Base-by-base conservation (phyloP, 805 yeast species). In the Diddensiella caesifluorescens region DNA sequence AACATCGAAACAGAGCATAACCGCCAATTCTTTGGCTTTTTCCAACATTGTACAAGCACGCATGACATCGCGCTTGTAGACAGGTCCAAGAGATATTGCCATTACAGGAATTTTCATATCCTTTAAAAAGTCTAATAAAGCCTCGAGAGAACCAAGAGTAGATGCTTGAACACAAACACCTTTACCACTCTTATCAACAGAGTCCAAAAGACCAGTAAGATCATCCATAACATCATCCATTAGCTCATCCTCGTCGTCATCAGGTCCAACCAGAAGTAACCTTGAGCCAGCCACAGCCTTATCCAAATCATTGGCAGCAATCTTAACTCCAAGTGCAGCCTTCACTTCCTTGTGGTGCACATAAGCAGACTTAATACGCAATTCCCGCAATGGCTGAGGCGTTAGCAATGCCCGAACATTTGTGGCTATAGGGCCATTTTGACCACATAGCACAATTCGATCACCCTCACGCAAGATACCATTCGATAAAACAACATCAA, bases 191-290 rank as follows among this genome's bases (percentile, higher is more conserved):
- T 84, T 79, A 66, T 94, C 98, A 49, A 92, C 96, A 48, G 95
- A 83, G 63, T 89, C 97, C 55, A 92, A 74, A 54, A 92, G 71
- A 33, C 95, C 95, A 32, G 97, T 87, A 62, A 92, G 73, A 64
- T 92, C 99, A 58, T 90, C 97, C 98, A 92, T 94, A 44, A 92
- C 97, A 45, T 90, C 97, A 62, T 92, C 97, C 94, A 84, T 83
- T 56, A 92, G 60, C 45, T 90, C 97, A 48, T 92, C 98, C 69
- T 92, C 98, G 55, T 92, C 97, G 54, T 92, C 99, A 46, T 86
- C 96, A 51, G 89, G 95, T 33, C 95, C 95, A 51, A 89, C 97
- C 55, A 90, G 90, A 49, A 92, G 69, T 64, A 92, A 72, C 62
- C 98, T 77, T 19, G 98, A 92, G 69, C 99, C 99, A 35, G 99